These are phyloP conservation scores for Leccinum pachyderme DNA, from an alignment of 1,284 basidiomycete genomes.

Conservation along the genomic window DNA sequence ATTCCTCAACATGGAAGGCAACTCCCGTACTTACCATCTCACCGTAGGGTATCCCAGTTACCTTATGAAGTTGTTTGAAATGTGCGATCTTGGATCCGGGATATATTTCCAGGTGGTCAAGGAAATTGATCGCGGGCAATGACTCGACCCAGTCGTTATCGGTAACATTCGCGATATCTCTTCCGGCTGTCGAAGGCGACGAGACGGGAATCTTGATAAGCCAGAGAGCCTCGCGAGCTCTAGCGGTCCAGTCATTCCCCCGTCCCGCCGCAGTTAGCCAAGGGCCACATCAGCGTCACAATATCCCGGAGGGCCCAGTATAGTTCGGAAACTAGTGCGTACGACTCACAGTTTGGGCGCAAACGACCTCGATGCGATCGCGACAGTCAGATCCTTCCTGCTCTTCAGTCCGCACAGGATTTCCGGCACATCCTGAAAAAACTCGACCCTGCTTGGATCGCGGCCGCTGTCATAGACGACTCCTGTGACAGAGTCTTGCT, in stretches of 20 bases:
- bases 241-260: slow-evolving; percentile 29
- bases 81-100: slow-evolving; percentile 84
- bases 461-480: slow-evolving; percentile 11
- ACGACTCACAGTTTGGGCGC: slow-evolving; percentile 64
- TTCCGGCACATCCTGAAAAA: slow-evolving; percentile 76
- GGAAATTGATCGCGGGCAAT: slow-evolving; percentile 58
- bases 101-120: slow-evolving; percentile 84
- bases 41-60: slow-evolving; percentile 78
- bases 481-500: slow-evolving; percentile 46
- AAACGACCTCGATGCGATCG: slow-evolving; percentile 74
- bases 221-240: slow-evolving; percentile 72
- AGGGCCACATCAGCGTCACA: neutral
- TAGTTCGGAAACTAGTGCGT: neutral
- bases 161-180: slow-evolving; percentile 36
- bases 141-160: slow-evolving; percentile 6
- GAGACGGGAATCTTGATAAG: slow-evolving; percentile 64
- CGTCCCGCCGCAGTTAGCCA: neutral
- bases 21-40: slow-evolving; percentile 65
- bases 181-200: slow-evolving; percentile 34
- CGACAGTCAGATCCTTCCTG: slow-evolving; percentile 54
- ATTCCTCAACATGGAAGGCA: neutral
- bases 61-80: slow-evolving; percentile 66
- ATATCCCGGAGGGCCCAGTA: neutral
- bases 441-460: slow-evolving; percentile 54
- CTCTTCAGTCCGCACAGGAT: slow-evolving; percentile 65